Evolutionary conservation across 495 filamentous ascomycete species (phyloP), one percentile per base, ranked within the genome.

Genomic region (Tuber microsphaerosporum): DNA sequence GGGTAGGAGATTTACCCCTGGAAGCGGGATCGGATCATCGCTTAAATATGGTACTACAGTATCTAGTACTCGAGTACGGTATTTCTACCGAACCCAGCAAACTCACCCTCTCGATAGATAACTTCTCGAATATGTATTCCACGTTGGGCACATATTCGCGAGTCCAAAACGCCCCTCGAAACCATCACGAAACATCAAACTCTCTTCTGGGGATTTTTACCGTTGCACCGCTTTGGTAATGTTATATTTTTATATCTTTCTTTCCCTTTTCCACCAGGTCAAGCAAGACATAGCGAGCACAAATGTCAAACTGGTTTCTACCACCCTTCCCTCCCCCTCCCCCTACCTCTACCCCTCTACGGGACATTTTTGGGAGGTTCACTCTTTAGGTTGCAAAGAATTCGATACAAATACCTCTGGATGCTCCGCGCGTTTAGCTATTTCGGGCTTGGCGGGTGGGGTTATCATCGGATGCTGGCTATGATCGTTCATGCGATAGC

Each of bases 391-490:
- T 61, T 12, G 51, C 51, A 16, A 61, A 31, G 26, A 61, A 61
- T 61, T 31, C n/a, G 31, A 73, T 79, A 79, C 77, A 79, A 79
- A 78, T 79, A 79, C 65, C 73, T 77, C 31, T 75, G 56, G 37
- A 26, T 72, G 71, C 70, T 56, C 56, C 70, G 70, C 72, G 74
- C 70, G 73, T 77, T 31, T 31, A 65, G 75, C 56, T 41, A 73
- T 70, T 46, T 45, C 43, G 75, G 71, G 71, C 71, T 45, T 41
- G 69, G 73, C 56, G 48, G 75, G 26, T 72, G 70, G 73, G 73
- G 69, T 44, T 61, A 42, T 75, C 46, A 74, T 79, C 26, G 51
- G 70, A 75, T 77, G 76, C 74, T 75, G 61, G 76, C 76, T 68
- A 78, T 77, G 77, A 72, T 75, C 72, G 69, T 80, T 75, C 69